Evolutionary conservation across 352 stramenopile genomes (phyloP).

Genomic region (Blastocystis sp.): DNA sequence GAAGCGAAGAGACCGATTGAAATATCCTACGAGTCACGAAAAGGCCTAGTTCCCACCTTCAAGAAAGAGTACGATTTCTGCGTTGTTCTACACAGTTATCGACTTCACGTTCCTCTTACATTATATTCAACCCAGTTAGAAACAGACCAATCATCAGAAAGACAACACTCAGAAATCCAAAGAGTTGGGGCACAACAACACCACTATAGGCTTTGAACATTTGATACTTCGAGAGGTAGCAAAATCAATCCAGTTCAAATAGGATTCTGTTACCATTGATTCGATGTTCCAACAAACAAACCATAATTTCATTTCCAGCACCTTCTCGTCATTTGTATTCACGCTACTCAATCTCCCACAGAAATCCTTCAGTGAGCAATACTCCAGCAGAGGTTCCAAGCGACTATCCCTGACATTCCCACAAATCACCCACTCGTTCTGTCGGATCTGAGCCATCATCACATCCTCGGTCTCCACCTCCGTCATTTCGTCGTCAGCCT

Average conservation of each 20-base stretch:
- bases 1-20: conserved; percentile 32
- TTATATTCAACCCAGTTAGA: conserved; percentile 42
- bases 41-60: background rate
- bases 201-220: conserved; percentile 58
- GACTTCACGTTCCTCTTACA: background rate
- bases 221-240: background rate
- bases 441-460: background rate
- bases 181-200: conserved; percentile 46
- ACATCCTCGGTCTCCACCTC: conserved; percentile 10
- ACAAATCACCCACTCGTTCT: background rate
- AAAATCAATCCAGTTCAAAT: background rate
- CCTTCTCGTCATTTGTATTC: background rate
- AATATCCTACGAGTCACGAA: background rate
- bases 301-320: background rate
- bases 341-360: background rate
- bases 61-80: conserved; percentile 53
- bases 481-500: background rate
- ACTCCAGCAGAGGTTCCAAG: background rate
- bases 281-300: background rate
- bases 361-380: conserved; percentile 24
- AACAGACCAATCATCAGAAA: conserved; percentile 32
- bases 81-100: conserved; percentile 1
- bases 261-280: background rate
- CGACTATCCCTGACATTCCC: background rate
- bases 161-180: conserved; percentile 45